Evolutionary conservation across 331 rosid species (phyloP).

Genomic region (Acacia pycnantha): DNA sequence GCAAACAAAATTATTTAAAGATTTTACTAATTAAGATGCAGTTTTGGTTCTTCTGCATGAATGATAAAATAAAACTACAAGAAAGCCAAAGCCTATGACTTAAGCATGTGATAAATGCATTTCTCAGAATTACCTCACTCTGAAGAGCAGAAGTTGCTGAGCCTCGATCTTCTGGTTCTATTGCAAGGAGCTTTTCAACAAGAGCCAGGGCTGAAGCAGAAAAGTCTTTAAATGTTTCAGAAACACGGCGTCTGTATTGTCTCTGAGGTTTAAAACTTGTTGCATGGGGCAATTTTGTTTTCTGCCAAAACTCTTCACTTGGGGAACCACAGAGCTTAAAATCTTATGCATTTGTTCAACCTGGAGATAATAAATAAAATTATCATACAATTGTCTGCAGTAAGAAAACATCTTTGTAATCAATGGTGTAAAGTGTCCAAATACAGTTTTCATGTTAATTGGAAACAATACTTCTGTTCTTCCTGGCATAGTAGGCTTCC

Average conservation of each 20-base stretch:
- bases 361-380: constrained; percentile 34
- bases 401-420: background rate
- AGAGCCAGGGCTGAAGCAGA: constrained; percentile 67
- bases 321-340: constrained; percentile 95
- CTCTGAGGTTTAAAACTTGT: constrained; percentile 91
- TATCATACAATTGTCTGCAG: background rate
- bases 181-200: constrained; percentile 65
- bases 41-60: background rate
- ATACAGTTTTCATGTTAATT: background rate
- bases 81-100: background rate
- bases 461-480: constrained; percentile 76
- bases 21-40: background rate
- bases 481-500: constrained; percentile 96
- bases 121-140: constrained; percentile 55
- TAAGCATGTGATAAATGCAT: background rate
- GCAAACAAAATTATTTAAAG: background rate
- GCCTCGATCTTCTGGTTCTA: constrained; percentile 74
- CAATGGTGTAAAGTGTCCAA: background rate
- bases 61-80: background rate
- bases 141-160: constrained; percentile 64
- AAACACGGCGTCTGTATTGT: constrained; percentile 59
- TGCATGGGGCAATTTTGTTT: constrained; percentile 74
- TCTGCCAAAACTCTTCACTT: constrained; percentile 75
- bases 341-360: constrained; percentile 98
- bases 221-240: constrained; percentile 56